Evolutionary conservation across 495 filamentous ascomycete species (phyloP), one percentile per base, ranked within the genome.

Genomic region (Aspergillus panamensis): DNA sequence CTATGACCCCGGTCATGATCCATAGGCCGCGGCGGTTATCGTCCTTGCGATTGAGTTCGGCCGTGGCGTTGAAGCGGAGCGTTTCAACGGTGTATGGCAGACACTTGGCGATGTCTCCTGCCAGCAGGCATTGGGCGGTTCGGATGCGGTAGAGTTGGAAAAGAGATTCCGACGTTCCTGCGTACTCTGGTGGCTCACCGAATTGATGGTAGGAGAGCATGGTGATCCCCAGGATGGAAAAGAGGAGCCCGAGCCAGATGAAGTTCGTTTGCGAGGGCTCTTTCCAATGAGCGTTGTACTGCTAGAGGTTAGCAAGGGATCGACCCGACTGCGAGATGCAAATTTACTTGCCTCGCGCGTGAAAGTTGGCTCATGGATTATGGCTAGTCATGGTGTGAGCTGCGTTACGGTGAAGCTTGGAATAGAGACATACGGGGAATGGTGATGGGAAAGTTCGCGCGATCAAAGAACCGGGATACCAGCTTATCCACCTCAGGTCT

Each of bases 61-160:
- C 65, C 4, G 68, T 67, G 19, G 73, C 65, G 52, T 78, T 71
- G 29, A 73, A 59, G n/a, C 73, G 54, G 45, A 80, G 25, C 0
- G 77, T 70, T 55, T 82, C 77, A 2, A 80, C 43, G 5, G 74
- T 70, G 61, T 74, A 71, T 4, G 64, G 62, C 0, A 73, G 67
- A 1, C 67, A 71, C 29, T 71, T 78, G 4, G 75, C 74, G 64
- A 76, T 78, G 25, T 78, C 71, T 21, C 62, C 73, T 0, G 75
- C 57, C 1, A 69, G 59, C 3, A 78, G 66, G 47, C 75, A 78
- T 39, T 77, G 74, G 5, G 67, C 68, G 32, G 65, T 66, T 17
- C 69, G 71, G 51, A 73, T 66, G 7, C 70, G 67, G 21, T 62
- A 59, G 3, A 67, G 47, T 8, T 58, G 45, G 19, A 64, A 58